phyloP scores from a whole-genome alignment of 148 eudicot species.

The Vaccinium macrocarpon region DNA sequence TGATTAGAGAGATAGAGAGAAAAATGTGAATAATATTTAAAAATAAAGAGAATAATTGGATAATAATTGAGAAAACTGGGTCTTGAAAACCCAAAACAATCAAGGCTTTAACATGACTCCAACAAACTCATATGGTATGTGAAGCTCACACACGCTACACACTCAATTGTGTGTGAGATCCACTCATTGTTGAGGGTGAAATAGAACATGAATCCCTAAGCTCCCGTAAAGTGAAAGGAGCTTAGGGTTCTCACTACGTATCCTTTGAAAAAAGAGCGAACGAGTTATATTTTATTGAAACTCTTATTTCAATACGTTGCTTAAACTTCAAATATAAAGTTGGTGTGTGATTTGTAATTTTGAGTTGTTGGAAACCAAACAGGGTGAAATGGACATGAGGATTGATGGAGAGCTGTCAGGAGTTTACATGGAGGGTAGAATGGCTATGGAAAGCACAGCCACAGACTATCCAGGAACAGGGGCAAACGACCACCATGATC shows the following conservation, averaged over 20 bases:
- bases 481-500: slow-evolving; percentile 19
- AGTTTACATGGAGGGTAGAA: neutral
- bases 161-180: too few relatives aligned
- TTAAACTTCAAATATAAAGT: neutral
- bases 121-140: too few relatives aligned
- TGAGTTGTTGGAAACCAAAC: neutral
- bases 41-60: too few relatives aligned
- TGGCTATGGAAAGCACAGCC: neutral
- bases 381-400: slow-evolving; percentile 11
- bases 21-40: too few relatives aligned
- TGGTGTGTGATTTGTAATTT: neutral
- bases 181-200: too few relatives aligned
- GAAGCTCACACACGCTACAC: too few relatives aligned
- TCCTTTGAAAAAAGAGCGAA: neutral
- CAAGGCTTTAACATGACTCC: too few relatives aligned
- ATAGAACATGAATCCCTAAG: neutral
- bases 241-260: neutral
- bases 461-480: slow-evolving; percentile 14
- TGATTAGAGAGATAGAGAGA: too few relatives aligned
- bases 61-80: too few relatives aligned
- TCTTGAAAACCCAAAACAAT: too few relatives aligned
- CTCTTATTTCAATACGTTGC: neutral
- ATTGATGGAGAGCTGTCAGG: neutral
- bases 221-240: neutral
- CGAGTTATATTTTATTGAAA: too few relatives aligned